Base-by-base conservation (phyloP, 116 monocot species). In the Cymodocea nodosa region DNA sequence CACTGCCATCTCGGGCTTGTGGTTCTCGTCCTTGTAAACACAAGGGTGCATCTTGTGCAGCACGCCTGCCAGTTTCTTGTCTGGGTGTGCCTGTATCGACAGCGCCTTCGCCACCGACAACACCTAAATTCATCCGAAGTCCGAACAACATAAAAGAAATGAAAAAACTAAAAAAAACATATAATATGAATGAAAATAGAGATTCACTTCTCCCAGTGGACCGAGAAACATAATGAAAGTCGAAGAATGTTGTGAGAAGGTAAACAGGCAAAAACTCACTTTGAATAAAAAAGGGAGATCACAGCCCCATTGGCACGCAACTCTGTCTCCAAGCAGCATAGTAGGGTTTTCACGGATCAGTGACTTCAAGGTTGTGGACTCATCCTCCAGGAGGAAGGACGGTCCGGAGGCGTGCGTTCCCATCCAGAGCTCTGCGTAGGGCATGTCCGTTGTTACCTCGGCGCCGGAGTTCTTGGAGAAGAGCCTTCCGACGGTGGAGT, bases 391-490 rank as follows among this genome's bases (percentile, higher is more conserved):
- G 13, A 91, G 54, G 34, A 74, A 82, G 1, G 97, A 98, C 2
- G 88, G 88, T 1, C 89, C 92, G 14, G 92, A 84, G 1, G 58
- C 71, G 67, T 98, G 97, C 15, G 92, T 98, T 18, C 97, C 97
- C 85, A 98, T 89, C 97, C 97, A 91, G 44, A 98, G 68, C 82
- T 98, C 97, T 14, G 97, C 97, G 61, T 98, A 98, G 20, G 91
- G 88, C 22, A 35, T 71, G 4, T 54, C 75, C 0, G 13, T 36
- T 18, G 80, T 78, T 35, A 83, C 49, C 44, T 66, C 72, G 15
- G 39, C 44, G 18, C 15, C 67, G 9, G 83, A 74, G 62, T 91
- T 91, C 50, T 51, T 44, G 15, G 75, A 59, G 58, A 68, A 83
- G 48, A 98, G 82, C 53, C 79, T 51, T 15, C 85, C 88, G 20